Percentiles rank a stretch among this genome's conserved stretches.
phyloP scores from a whole-genome alignment of 2,329 filamentous ascomycete species.

The Fusarium sp. region DNA sequence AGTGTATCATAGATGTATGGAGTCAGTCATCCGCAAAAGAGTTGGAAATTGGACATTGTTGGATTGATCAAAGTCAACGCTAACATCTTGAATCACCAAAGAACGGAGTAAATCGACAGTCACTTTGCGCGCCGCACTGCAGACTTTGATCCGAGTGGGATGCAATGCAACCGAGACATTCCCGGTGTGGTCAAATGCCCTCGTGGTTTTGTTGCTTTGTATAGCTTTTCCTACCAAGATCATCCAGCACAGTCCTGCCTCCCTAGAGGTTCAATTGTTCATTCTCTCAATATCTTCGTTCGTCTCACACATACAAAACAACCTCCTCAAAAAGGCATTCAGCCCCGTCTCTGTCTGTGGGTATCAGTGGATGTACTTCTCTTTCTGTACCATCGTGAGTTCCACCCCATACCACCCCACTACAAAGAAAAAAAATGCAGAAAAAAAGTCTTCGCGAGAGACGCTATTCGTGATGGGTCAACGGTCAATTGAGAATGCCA shows the following conservation, averaged over 20 bases:
- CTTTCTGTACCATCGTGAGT: conserved; percentile 7
- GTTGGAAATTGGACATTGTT: neutral
- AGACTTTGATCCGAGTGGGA: neutral
- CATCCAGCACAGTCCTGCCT: too few species aligned
- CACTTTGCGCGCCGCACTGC: neutral
- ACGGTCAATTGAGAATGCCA: neutral
- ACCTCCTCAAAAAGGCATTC: neutral
- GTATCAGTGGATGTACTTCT: neutral
- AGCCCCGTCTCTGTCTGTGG: neutral
- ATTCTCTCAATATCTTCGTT: neutral
- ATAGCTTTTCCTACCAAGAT: neutral
- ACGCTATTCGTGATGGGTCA: neutral
- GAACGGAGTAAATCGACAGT: neutral
- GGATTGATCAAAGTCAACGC: neutral
- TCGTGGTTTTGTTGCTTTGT: neutral
- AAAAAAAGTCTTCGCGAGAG: conserved; percentile 3
- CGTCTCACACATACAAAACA: neutral
- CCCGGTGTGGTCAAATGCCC: neutral
- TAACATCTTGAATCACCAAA: too few species aligned
- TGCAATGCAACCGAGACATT: neutral
- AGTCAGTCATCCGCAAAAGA: neutral
- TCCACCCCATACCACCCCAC: conserved; percentile 17
- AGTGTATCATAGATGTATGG: neutral
- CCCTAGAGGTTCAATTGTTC: too few species aligned
- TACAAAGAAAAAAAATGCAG: neutral